Conservation (phyloP, 805 yeast genomes). For the Starmera pachycereana region DNA sequence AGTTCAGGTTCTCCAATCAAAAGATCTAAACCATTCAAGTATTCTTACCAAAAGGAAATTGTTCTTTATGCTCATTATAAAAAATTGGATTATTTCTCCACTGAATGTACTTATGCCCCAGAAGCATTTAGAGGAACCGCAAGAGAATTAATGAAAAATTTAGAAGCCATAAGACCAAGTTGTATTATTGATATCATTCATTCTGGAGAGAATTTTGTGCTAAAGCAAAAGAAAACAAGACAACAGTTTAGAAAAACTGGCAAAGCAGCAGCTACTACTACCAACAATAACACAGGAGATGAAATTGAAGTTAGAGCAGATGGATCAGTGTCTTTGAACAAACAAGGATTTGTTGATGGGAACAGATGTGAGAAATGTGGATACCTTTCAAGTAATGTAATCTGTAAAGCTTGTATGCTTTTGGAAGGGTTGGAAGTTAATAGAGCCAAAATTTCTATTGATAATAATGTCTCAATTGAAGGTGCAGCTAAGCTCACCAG, state of each 20-base stretch:
- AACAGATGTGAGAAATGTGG: constrained; percentile 85
- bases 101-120: constrained; percentile 97
- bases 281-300: constrained; percentile 7
- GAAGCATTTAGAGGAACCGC: constrained; percentile 99
- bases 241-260: constrained; percentile 15
- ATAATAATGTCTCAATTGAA: constrained; percentile 36
- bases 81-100: constrained; percentile 88
- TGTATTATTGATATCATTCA: constrained; percentile 90
- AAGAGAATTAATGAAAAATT: constrained; percentile 77
- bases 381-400: constrained; percentile 74
- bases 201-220: constrained; percentile 79
- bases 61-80: constrained; percentile 96
- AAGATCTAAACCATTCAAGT: constrained; percentile 92
- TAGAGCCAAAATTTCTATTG: constrained; percentile 56
- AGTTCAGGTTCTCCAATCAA: constrained; percentile 82
- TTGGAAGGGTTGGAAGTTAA: constrained; percentile 74
- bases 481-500: constrained; percentile 59
- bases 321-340: constrained; percentile 45
- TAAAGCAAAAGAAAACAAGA: constrained; percentile 45
- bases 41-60: constrained; percentile 93
- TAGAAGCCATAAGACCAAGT: constrained; percentile 85
- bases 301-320: constrained; percentile 48
- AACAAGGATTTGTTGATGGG: constrained; percentile 41
- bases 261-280: constrained; percentile 1
- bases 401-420: constrained; percentile 89